Conservation (phyloP, 306 rosid species). For the Dicorynia guianensis region DNA sequence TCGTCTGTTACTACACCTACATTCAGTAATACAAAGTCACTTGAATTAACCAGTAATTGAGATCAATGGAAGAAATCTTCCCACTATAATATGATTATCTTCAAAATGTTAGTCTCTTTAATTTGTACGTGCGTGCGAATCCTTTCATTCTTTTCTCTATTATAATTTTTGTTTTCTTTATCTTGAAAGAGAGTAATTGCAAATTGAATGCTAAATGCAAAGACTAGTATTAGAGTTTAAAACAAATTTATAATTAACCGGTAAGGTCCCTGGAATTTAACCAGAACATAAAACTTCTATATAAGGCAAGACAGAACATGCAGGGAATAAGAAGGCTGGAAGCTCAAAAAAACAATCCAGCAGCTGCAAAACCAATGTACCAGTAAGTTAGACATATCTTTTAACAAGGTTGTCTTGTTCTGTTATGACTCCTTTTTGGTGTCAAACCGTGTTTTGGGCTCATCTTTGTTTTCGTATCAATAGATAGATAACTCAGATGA, state of each 20-base stretch:
- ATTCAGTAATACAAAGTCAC: neutral
- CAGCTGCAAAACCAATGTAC: neutral
- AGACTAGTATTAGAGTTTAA: neutral
- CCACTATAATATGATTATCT: neutral
- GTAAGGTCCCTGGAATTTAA: neutral
- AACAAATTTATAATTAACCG: neutral
- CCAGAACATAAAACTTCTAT: neutral
- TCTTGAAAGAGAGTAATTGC: neutral
- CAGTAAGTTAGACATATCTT: slow-evolving; percentile 1
- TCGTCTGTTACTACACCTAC: neutral
- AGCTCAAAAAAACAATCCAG: neutral
- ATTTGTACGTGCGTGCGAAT: neutral
- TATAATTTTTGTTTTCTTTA: neutral
- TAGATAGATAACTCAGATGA: neutral
- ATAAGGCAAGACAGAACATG: neutral
- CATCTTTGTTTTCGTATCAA: neutral
- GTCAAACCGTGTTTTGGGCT: too few species aligned
- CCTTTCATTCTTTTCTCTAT: neutral
- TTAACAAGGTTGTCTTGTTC: neutral
- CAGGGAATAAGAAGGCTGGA: neutral
- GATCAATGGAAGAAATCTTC: neutral
- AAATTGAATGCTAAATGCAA: neutral
- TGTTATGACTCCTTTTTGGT: neutral
- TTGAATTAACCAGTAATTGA: neutral
- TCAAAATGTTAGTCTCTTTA: neutral